Evolutionary conservation across 2,329 filamentous ascomycete species (phyloP), one percentile per base, ranked within the genome.

Genomic region (Fusarium illudens): DNA sequence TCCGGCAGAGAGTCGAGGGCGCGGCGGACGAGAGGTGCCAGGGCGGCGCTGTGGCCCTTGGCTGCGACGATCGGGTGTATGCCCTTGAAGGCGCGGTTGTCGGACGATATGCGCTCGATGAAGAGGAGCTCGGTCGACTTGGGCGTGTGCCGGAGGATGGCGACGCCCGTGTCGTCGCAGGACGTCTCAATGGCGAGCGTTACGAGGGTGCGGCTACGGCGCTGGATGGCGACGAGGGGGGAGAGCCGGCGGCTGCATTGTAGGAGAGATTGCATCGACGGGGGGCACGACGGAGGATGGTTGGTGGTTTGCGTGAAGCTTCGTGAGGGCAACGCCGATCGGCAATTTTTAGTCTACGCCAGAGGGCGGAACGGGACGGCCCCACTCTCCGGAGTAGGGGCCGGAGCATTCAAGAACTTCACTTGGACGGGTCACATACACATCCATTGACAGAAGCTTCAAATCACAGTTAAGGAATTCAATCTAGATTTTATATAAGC

Each of bases 91-190:
- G 83, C 81, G 52, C 89, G 87, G 76, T 92, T 94, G 77, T 97
- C 90, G 6, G 92, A 91, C 0, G 94, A 96, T 66, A 95, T 80
- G 73, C 92, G 96, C 72, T 90, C 84, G 76, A 97, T 90, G 82
- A 93, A 96, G 71, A 91, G 88, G 3, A 97, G 84, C 6, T 80
- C 82, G 10, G 90, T 88, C 71, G 73, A 63, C 58, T 57, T 58
- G 46, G 71, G 32, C n/a, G 71, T 68, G 52, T 89, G 90, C 56
- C 92, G 87, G 36, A 97, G 84, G 49, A 98, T 80, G 29, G 95
- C 91, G 19, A 97, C 94, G 60, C 92, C 94, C 1, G 94, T 97
- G 81, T 98, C 95, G 80, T 98, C 95, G 84, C 95, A 96, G 3
- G 91, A 94, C 10, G 91, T 91, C 78, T 96, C 92, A 75, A 96